Conservation (phyloP, 108 stramenopile genomes). For the Nitzschia sp. region DNA sequence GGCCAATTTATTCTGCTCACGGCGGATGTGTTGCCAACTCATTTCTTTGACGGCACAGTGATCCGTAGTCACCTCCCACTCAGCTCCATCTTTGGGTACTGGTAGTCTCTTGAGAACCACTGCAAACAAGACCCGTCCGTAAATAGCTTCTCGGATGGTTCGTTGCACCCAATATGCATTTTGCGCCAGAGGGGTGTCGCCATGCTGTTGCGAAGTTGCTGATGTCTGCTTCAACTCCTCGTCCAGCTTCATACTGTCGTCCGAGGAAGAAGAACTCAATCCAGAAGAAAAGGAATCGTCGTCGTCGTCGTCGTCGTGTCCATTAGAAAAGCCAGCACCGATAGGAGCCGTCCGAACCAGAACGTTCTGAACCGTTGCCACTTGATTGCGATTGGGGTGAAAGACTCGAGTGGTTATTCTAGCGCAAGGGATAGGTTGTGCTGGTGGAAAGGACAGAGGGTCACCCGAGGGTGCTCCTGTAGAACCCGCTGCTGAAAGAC, state of each 20-base stretch:
- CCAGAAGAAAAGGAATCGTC: constrained; percentile 26
- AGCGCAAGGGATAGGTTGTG: constrained; percentile 63
- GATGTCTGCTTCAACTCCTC: constrained; percentile 8
- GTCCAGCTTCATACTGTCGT: constrained; percentile 40
- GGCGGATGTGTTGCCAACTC: constrained; percentile 73
- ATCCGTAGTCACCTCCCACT: constrained; percentile 80
- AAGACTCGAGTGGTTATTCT: constrained; percentile 71
- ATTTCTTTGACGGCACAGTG: constrained; percentile 84
- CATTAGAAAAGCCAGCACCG: neutral
- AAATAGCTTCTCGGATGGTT: constrained; percentile 78
- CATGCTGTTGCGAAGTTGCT: neutral
- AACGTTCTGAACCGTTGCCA: constrained; percentile 71
- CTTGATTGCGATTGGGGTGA: constrained; percentile 46
- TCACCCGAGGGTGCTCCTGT: constrained; percentile 15
- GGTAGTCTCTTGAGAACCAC: constrained; percentile 55
- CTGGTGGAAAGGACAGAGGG: constrained; percentile 62
- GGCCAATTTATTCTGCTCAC: constrained; percentile 57
- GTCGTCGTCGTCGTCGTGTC: constrained; percentile 19
- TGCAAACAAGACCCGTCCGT: constrained; percentile 74
- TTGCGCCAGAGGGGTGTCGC: constrained; percentile 9
- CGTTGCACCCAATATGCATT: constrained; percentile 77
- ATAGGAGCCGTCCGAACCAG: constrained; percentile 48
- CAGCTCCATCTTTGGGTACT: constrained; percentile 39
- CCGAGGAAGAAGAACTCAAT: constrained; percentile 19
- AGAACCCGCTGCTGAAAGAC: constrained; percentile 23